phyloP scores from a whole-genome alignment of 2,329 filamentous ascomycete species.

The Colletotrichum godetiae region DNA sequence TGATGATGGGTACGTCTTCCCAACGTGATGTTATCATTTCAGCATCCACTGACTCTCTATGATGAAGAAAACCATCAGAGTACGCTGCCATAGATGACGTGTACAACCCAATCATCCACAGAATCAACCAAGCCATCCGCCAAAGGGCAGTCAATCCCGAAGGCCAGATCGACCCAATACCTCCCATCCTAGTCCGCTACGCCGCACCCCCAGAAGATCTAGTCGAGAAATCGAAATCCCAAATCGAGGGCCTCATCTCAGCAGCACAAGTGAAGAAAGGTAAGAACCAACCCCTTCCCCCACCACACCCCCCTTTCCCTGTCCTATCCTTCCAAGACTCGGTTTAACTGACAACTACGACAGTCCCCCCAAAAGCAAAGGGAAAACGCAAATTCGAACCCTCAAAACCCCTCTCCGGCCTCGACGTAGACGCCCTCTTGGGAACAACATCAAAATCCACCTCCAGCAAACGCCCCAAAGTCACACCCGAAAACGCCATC shows the following conservation, averaged over 20 bases:
- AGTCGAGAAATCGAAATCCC: constrained; percentile 64
- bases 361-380: constrained; percentile 78
- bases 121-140: constrained; percentile 86
- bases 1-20: constrained; percentile 75
- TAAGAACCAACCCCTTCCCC: constrained; percentile 43
- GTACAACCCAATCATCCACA: constrained; percentile 88
- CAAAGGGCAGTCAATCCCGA: constrained; percentile 82
- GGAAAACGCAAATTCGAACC: constrained; percentile 76
- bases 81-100: constrained; percentile 84
- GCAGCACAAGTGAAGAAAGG: constrained; percentile 87
- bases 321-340: not conserved
- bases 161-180: constrained; percentile 69
- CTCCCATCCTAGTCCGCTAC: constrained; percentile 76
- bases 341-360: constrained; percentile 36
- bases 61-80: constrained; percentile 62
- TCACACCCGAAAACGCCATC: constrained; percentile 78
- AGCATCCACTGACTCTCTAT: constrained; percentile 32
- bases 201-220: constrained; percentile 78
- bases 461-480: constrained; percentile 43
- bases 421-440: constrained; percentile 88
- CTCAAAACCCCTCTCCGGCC: constrained; percentile 87
- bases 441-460: constrained; percentile 55
- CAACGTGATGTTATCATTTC: too few species aligned
- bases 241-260: constrained; percentile 73
- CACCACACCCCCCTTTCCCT: not conserved